These are phyloP conservation scores for Cymodocea nodosa DNA, from an alignment of 116 monocot genomes.

Conservation along the genomic window DNA sequence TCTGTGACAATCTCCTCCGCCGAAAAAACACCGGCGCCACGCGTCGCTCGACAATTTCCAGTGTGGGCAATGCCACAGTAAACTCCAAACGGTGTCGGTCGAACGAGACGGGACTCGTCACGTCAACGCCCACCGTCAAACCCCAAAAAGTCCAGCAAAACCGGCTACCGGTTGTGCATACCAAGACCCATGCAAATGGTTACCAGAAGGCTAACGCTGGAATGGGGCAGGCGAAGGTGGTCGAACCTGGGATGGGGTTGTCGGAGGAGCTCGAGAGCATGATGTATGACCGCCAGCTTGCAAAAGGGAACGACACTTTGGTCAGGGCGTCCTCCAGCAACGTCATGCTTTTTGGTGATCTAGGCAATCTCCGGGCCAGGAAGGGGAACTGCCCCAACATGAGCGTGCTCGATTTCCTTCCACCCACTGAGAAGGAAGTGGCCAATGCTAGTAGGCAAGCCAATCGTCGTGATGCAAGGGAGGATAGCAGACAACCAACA, in stretches of 20 bases:
- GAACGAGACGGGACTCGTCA: not conserved
- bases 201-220: not conserved
- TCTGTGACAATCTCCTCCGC: conserved; percentile 18
- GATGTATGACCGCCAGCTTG: conserved; percentile 17
- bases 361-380: conserved; percentile 14
- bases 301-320: conserved; percentile 7
- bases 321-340: conserved; percentile 25
- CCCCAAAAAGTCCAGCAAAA: not conserved
- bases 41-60: conserved; percentile 1
- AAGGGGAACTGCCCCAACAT: not conserved
- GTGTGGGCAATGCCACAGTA: not conserved
- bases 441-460: not conserved
- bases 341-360: conserved; percentile 18
- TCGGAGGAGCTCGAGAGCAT: conserved; percentile 15
- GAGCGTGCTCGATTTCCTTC: conserved; percentile 12
- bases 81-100: not conserved
- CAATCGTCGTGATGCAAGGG: not conserved
- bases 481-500: not conserved
- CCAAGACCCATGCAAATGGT: not conserved
- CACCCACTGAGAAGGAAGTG: conserved; percentile 5
- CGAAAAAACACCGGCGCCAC: not conserved
- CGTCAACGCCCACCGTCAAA: not conserved
- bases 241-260: not conserved
- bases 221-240: not conserved
- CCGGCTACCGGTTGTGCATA: not conserved